phyloP scores from a whole-genome alignment of 1,284 basidiomycete genomes.

The Farysia itapuensis region DNA sequence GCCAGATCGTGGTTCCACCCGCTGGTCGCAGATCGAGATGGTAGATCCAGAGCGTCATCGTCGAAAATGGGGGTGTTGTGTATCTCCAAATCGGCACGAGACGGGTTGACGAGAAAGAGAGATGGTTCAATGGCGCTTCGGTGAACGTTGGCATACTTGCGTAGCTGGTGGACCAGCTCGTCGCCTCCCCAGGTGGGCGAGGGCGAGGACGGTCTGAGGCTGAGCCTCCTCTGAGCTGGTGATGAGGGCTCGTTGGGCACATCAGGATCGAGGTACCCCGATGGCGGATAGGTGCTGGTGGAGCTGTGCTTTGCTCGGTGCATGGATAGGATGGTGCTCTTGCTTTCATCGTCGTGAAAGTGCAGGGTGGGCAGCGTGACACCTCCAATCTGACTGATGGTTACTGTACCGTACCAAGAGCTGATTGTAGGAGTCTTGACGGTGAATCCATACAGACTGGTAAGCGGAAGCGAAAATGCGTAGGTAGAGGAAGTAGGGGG shows the following conservation, averaged over 20 bases:
- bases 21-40: conserved; percentile 5
- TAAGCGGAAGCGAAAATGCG: conserved; percentile 88
- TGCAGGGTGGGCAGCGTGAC: conserved; percentile 85
- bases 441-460: conserved; percentile 84
- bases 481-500: conserved; percentile 66
- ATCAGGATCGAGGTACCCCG: conserved; percentile 23
- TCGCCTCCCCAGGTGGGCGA: conserved; percentile 62
- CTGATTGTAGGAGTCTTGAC: conserved; percentile 68
- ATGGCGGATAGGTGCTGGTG: conserved; percentile 16
- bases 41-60: conserved; percentile 57
- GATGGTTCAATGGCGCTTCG: conserved; percentile 76
- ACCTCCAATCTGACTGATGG: conserved; percentile 81
- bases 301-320: conserved; percentile 15
- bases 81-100: conserved; percentile 80
- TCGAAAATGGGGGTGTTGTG: conserved; percentile 65
- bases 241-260: conserved; percentile 1
- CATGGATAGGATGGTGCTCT: conserved; percentile 39
- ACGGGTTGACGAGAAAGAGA: conserved; percentile 88
- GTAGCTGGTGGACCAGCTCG: conserved; percentile 65
- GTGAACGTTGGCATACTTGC: conserved; percentile 71
- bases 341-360: conserved; percentile 83
- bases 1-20: conserved; percentile 28
- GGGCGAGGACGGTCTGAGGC: conserved; percentile 8
- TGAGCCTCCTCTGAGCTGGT: conserved; percentile 1
- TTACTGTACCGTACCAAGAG: conserved; percentile 73